Conservation (phyloP, 2,329 filamentous ascomycete genomes). For the Chaetomiaceae sp. region DNA sequence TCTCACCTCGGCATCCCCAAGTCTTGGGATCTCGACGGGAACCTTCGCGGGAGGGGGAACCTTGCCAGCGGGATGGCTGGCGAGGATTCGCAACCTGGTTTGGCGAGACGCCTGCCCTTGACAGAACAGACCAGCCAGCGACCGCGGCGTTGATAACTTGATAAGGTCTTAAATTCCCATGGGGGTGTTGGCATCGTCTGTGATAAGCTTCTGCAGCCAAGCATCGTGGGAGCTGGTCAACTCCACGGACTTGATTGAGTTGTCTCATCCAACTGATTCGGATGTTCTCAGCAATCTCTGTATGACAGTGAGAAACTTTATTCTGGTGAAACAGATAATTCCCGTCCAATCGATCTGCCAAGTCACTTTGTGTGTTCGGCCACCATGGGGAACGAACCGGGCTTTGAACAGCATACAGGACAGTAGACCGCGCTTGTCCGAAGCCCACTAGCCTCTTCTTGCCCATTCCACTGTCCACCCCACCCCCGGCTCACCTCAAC, state of each 20-base stretch:
- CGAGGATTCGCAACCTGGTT: neutral
- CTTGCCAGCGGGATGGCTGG: neutral
- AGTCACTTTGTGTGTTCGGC: too few species aligned
- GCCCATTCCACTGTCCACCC: too few species aligned
- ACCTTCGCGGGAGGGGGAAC: neutral
- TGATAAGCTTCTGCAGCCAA: slow-evolving; percentile 5
- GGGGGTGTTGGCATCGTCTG: neutral
- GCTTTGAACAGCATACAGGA: too few species aligned
- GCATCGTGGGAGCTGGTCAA: neutral
- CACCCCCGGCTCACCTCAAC: too few species aligned
- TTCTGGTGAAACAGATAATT: too few species aligned
- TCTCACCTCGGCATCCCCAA: neutral
- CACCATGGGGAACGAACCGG: too few species aligned
- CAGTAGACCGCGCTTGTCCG: too few species aligned
- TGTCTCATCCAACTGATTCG: neutral
- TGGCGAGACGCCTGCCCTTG: neutral
- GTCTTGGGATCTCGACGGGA: neutral
- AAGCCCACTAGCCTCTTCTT: too few species aligned
- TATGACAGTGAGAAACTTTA: too few species aligned
- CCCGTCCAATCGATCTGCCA: too few species aligned
- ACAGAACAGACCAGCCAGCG: neutral
- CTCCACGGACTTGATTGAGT: neutral
- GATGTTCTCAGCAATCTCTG: neutral
- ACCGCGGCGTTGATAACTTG: too few species aligned
- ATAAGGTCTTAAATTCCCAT: neutral